Conservation (phyloP, 2,329 filamentous ascomycete species). For the Trichoderma arundinaceum region DNA sequence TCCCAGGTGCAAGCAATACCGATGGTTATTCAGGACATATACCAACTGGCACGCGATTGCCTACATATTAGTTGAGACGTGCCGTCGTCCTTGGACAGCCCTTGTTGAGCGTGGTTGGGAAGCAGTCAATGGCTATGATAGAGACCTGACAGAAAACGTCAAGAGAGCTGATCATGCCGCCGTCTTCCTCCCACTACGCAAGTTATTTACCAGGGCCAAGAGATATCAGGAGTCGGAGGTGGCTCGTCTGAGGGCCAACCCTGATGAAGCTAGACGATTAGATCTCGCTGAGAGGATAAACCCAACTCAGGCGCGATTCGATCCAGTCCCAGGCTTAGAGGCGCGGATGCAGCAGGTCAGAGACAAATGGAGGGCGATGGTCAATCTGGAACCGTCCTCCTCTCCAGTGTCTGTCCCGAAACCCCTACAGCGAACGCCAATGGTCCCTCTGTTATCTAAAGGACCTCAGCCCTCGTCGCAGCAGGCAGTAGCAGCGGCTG, state of each 20-base stretch:
- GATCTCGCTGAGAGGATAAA: conserved; percentile 56
- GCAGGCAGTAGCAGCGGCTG: background rate
- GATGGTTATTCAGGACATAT: conserved; percentile 58
- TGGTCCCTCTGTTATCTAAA: background rate
- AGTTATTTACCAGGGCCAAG: conserved; percentile 58
- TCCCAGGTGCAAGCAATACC: conserved; percentile 51
- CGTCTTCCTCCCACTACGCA: conserved; percentile 60
- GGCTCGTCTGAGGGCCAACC: conserved; percentile 53
- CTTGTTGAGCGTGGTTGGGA: conserved; percentile 58
- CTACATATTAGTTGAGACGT: conserved; percentile 55
- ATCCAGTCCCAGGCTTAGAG: conserved; percentile 54
- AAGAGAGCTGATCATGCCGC: conserved; percentile 54
- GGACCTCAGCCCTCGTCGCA: background rate
- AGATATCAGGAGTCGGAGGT: conserved; percentile 60
- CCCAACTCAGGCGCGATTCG: conserved; percentile 53
- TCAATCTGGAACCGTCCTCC: conserved; percentile 45
- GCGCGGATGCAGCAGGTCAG: conserved; percentile 52
- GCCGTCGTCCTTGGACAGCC: conserved; percentile 55
- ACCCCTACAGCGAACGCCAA: conserved; percentile 4
- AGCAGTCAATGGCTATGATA: conserved; percentile 49
- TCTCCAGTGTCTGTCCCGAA: conserved; percentile 33
- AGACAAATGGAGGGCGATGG: conserved; percentile 58
- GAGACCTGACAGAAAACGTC: conserved; percentile 51
- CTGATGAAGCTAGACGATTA: conserved; percentile 55
- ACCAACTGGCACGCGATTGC: conserved; percentile 59